These are phyloP conservation scores for Sphaerobolus stellatus DNA, from an alignment of 1,284 basidiomycete genomes.

Conservation along the genomic window DNA sequence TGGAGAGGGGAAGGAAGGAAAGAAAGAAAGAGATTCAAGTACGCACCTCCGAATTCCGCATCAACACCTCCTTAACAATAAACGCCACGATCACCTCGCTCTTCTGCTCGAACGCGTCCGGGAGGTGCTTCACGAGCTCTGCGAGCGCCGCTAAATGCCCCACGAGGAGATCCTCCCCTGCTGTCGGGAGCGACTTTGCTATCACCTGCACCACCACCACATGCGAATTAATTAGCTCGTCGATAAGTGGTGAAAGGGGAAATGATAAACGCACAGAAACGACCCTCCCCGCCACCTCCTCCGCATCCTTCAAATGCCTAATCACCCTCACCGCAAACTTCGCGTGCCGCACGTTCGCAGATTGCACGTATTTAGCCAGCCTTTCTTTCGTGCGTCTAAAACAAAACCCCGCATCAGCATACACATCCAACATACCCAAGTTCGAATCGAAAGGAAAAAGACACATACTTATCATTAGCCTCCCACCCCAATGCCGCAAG, in stretches of 20 bases:
- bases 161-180: conserved; percentile 52
- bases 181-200: conserved; percentile 50
- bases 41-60: conserved; percentile 52
- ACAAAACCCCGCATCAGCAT: background rate
- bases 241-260: background rate
- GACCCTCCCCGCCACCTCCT: conserved; percentile 51
- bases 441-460: conserved; percentile 6
- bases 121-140: conserved; percentile 71
- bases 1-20: conserved; percentile 4
- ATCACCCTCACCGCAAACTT: conserved; percentile 88
- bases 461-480: conserved; percentile 65
- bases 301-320: conserved; percentile 55
- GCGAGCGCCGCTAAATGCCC: conserved; percentile 71
- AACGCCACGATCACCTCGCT: conserved; percentile 73
- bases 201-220: conserved; percentile 48
- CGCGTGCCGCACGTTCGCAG: conserved; percentile 66
- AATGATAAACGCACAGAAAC: conserved; percentile 57
- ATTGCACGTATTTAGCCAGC: conserved; percentile 58
- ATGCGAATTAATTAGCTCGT: conserved; percentile 7
- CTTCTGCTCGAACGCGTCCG: conserved; percentile 73
- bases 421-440: background rate
- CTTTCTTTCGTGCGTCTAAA: conserved; percentile 66
- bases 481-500: conserved; percentile 70
- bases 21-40: conserved; percentile 43
- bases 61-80: conserved; percentile 72